Evolutionary conservation across 805 yeast species (phyloP).

Genomic region (Kluyveromyces lactis): DNA sequence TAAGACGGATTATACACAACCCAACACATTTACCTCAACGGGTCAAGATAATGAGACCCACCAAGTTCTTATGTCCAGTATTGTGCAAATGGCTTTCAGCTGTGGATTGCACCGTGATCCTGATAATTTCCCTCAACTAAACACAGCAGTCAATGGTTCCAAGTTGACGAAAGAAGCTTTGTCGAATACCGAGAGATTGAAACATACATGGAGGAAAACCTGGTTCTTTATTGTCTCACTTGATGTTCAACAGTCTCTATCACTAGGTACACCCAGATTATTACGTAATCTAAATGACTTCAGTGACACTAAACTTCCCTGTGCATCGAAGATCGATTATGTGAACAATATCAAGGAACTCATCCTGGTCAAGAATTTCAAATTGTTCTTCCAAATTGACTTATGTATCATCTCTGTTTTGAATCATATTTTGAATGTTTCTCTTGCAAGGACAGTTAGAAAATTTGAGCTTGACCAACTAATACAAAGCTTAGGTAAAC

Average conservation of each 20-base stretch:
- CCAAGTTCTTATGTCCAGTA: constrained; percentile 45
- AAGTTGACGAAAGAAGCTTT: constrained; percentile 17
- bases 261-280: constrained; percentile 34
- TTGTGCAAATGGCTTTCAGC: constrained; percentile 58
- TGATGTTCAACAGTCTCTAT: constrained; percentile 36
- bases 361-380: constrained; percentile 39
- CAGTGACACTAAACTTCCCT: constrained; percentile 38
- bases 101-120: constrained; percentile 69
- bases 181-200: constrained; percentile 29
- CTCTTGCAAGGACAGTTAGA: constrained; percentile 34
- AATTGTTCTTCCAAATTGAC: constrained; percentile 40
- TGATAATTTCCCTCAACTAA: constrained; percentile 38
- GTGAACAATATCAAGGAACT: constrained; percentile 36
- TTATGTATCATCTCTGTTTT: constrained; percentile 30
- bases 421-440: constrained; percentile 27
- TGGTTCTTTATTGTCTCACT: constrained; percentile 42
- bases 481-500: constrained; percentile 26
- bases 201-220: constrained; percentile 49
- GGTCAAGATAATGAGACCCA: constrained; percentile 49
- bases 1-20: constrained; percentile 14
- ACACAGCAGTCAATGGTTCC: constrained; percentile 12
- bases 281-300: constrained; percentile 32
- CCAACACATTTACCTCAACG: constrained; percentile 11
- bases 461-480: constrained; percentile 33
- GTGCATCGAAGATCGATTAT: constrained; percentile 30